Percentiles rank a stretch among this genome's conserved stretches.
phyloP scores from a whole-genome alignment of 306 rosid genomes.

The Quercus glauca region DNA sequence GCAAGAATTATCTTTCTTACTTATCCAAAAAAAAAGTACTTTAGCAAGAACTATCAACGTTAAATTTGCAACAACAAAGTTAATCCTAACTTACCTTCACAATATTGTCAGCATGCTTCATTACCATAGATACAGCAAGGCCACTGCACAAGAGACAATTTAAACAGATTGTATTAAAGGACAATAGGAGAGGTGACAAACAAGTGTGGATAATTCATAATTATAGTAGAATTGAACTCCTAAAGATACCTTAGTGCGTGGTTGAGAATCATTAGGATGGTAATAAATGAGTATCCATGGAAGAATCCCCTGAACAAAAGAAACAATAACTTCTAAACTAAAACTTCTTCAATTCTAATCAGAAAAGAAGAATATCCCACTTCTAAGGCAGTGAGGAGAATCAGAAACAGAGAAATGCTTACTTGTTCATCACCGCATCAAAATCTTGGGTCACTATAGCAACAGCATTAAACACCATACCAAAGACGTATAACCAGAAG shows the following conservation, averaged over 20 bases:
- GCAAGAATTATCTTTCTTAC: too few species aligned
- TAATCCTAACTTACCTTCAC: constrained; percentile 65
- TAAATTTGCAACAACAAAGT: background rate
- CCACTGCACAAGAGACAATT: constrained; percentile 61
- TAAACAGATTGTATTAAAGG: constrained; percentile 3
- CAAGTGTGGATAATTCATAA: background rate
- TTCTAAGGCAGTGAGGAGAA: constrained; percentile 22
- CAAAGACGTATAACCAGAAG: constrained; percentile 91
- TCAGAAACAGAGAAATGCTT: constrained; percentile 41
- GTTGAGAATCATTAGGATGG: constrained; percentile 85
- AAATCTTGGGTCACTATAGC: constrained; percentile 95
- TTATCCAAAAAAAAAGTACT: too few species aligned
- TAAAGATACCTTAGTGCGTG: constrained; percentile 83
- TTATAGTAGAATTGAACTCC: background rate
- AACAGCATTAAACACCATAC: constrained; percentile 86
- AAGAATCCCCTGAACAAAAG: constrained; percentile 78
- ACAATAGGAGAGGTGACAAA: background rate
- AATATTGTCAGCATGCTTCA: constrained; percentile 97
- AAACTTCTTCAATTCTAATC: background rate
- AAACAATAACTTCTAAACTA: constrained; percentile 16
- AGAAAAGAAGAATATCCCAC: constrained; percentile 3
- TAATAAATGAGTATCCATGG: constrained; percentile 84
- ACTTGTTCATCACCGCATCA: constrained; percentile 85
- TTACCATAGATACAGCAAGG: constrained; percentile 96
- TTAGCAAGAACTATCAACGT: background rate